These are phyloP conservation scores for Fusarium fracticaudum DNA, from an alignment of 2,329 filamentous ascomycete genomes.

Conservation along the genomic window DNA sequence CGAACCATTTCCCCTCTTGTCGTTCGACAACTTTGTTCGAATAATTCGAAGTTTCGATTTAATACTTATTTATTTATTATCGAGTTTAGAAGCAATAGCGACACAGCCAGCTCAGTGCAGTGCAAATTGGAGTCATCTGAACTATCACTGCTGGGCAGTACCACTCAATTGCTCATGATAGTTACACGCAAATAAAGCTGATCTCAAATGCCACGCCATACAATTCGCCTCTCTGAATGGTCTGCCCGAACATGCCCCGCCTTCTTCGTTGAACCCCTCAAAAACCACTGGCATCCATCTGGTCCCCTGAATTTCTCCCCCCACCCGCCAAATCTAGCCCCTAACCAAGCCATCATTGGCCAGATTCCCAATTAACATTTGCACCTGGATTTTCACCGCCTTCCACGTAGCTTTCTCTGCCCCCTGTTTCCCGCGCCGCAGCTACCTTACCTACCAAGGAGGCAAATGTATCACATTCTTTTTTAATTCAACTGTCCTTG, in stretches of 20 bases:
- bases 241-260: conserved; percentile 24
- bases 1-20: conserved; percentile 32
- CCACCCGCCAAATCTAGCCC: conserved; percentile 20
- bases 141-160: not conserved
- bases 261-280: conserved; percentile 32
- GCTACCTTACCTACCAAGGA: conserved; percentile 1
- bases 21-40: conserved; percentile 18
- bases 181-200: not conserved
- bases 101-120: not conserved
- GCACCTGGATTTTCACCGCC: conserved; percentile 38
- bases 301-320: conserved; percentile 31
- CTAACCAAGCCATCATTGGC: conserved; percentile 23
- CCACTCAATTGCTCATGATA: not conserved
- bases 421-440: conserved; percentile 18
- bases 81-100: no score
- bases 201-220: conserved; percentile 26
- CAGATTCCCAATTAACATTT: conserved; percentile 15
- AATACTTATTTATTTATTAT: no score
- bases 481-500: conserved; percentile 11
- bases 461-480: conserved; percentile 30
- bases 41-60: no score
- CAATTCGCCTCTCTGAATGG: conserved; percentile 32
- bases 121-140: not conserved
- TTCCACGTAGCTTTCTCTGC: conserved; percentile 37
- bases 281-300: not conserved